Base-by-base conservation (phyloP, 179 eudicot species). In the Nepenthes alata region DNA sequence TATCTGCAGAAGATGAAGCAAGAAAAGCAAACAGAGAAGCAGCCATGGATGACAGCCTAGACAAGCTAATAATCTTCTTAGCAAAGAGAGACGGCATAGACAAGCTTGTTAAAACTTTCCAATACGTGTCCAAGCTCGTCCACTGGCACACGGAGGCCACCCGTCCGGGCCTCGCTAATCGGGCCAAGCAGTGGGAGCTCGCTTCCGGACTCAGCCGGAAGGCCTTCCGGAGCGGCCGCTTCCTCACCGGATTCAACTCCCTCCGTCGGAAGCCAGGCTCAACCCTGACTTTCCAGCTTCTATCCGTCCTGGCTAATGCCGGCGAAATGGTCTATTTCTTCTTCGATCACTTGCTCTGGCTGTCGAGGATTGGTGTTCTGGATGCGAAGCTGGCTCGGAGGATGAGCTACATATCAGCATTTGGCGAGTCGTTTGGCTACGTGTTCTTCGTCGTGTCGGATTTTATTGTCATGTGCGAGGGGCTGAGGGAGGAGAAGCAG, bases 281-380 rank as follows among this genome's bases (percentile, higher is more conserved):
- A 3, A 78, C 83, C 13, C 71, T 70, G 2, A 55, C 80, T 58
- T 70, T 81, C 59, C 80, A 74, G 65, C 9, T 80, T 11, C 77
- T 93, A 4, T 77, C 88, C 0, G 75, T 93, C 34, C 76, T 93
- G 1, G 81, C 85, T 2, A 93, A 89, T 66, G 81, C 93, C 6
- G 98, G 98, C 8, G 98, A 93, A 62, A 93, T 93, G 98, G 86
- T 93, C 14, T 93, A 89, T 77, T 93, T 89, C 83, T 89, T 89
- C 69, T 89, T 93, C 58, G 98, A 93, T 78, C 98, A 93, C 68
- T 83, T 93, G 39, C 77, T 81, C 3, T 93, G 98, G 98, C 54
- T 89, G 44, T 71, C 98, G 6, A 75, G 98, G 47, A 64, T 85
- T 37, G 96, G 96, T 1, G 93, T 86, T 12, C 13, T 93, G 45